Evolutionary conservation across 1,284 basidiomycete species (phyloP).

Genomic region (Xerocomus cyaneibrunnescens): DNA sequence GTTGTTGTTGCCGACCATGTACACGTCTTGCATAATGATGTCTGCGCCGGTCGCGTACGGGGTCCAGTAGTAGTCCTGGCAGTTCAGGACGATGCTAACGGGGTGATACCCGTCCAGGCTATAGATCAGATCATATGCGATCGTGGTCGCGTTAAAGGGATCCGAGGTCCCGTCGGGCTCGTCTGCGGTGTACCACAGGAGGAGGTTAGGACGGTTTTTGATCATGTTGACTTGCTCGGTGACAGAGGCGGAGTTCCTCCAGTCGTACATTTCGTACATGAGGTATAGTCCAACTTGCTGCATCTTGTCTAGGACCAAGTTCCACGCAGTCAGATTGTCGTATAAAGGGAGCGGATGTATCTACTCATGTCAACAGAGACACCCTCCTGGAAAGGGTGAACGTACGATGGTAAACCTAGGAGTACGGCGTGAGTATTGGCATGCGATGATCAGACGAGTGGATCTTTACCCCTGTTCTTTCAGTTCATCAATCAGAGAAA

Average conservation of each 20-base stretch:
- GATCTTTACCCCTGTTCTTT: conserved; percentile 44
- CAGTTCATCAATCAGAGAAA: conserved; percentile 55
- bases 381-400: neutral
- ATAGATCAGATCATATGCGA: conserved; percentile 63
- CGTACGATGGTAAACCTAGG: conserved; percentile 38
- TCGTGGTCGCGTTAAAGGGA: conserved; percentile 58
- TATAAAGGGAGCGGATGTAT: conserved; percentile 68
- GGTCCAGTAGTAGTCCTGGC: conserved; percentile 65
- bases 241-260: conserved; percentile 58
- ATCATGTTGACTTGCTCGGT: conserved; percentile 65
- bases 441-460: neutral
- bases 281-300: conserved; percentile 68
- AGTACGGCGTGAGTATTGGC: neutral
- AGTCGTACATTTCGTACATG: conserved; percentile 75
- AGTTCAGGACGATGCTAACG: conserved; percentile 72
- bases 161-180: conserved; percentile 73
- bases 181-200: conserved; percentile 77
- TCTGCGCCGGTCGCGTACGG: conserved; percentile 60
- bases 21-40: conserved; percentile 57
- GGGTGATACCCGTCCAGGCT: conserved; percentile 73
- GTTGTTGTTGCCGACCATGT: conserved; percentile 67
- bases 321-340: conserved; percentile 55
- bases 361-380: conserved; percentile 27
- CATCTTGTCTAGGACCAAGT: conserved; percentile 64
- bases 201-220: conserved; percentile 63